These are phyloP conservation scores for Cladophialophora psammophila DNA, from an alignment of 2,329 filamentous ascomycete species.

Conservation along the genomic window DNA sequence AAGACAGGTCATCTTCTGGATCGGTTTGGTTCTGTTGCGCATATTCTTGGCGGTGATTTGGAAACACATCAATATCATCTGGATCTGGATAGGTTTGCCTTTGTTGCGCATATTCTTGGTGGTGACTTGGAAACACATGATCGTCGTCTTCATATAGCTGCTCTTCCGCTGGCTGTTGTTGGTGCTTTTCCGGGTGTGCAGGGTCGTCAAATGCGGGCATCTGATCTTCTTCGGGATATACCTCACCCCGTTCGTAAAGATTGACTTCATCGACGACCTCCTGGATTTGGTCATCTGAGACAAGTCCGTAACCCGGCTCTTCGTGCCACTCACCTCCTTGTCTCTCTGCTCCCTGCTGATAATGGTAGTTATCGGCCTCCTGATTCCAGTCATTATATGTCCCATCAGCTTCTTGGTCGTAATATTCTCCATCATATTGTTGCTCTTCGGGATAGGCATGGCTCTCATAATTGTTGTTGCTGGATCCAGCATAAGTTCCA, in stretches of 20 bases:
- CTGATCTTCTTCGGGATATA: background rate
- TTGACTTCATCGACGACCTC: conserved; percentile 12
- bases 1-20: background rate
- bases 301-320: conserved; percentile 7
- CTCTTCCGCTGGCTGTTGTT: too few relatives aligned
- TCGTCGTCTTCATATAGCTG: background rate
- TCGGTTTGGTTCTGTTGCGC: background rate
- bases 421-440: conserved; percentile 1
- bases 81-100: background rate
- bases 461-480: background rate
- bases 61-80: background rate
- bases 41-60: background rate
- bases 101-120: background rate
- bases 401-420: background rate
- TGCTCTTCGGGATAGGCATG: background rate
- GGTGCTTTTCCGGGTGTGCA: background rate
- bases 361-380: background rate
- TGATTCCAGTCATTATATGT: conserved; percentile 3
- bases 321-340: conserved; percentile 17
- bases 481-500: background rate
- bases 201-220: background rate
- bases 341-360: background rate
- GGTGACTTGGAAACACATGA: background rate
- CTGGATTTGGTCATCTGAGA: conserved; percentile 16
- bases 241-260: background rate